Percentiles rank a stretch among this genome's conserved stretches.
phyloP scores from a whole-genome alignment of 2,329 filamentous ascomycete species.

The Aspergillus sp. region DNA sequence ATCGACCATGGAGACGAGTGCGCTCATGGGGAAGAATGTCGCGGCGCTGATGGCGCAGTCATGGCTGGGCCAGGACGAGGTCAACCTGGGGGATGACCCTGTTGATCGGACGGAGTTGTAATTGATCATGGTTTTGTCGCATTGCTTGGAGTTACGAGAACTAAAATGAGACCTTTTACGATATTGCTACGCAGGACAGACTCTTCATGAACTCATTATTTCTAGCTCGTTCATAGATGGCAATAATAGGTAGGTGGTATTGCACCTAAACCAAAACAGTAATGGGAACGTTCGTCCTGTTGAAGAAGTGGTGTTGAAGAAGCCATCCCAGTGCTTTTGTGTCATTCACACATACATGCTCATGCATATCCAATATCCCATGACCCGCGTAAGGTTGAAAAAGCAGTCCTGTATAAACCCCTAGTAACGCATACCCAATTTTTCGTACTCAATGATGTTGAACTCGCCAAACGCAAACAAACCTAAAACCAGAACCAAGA shows the following conservation, averaged over 20 bases:
- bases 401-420: slow-evolving; percentile 39
- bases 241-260: neutral
- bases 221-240: slow-evolving; percentile 10
- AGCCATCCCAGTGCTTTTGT: slow-evolving; percentile 21
- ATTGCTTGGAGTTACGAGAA: neutral
- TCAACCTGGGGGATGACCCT: neutral
- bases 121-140: neutral
- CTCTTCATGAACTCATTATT: slow-evolving; percentile 18
- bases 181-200: too few relatives aligned
- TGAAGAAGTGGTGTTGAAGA: slow-evolving; percentile 27
- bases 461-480: slow-evolving; percentile 24
- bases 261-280: neutral
- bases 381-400: slow-evolving; percentile 40
- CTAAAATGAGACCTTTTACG: too few relatives aligned
- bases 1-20: slow-evolving; percentile 95
- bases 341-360: slow-evolving; percentile 20
- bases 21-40: slow-evolving; percentile 73
- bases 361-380: slow-evolving; percentile 32
- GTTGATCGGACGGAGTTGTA: slow-evolving; percentile 11
- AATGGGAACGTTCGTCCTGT: slow-evolving; percentile 21
- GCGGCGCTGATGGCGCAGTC: slow-evolving; percentile 56
- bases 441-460: slow-evolving; percentile 37
- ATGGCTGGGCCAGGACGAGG: slow-evolving; percentile 38
- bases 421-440: slow-evolving; percentile 31
- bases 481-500: neutral